Evolutionary conservation across 2,329 filamentous ascomycete species (phyloP).

Genomic region (Monilinia laxa): DNA sequence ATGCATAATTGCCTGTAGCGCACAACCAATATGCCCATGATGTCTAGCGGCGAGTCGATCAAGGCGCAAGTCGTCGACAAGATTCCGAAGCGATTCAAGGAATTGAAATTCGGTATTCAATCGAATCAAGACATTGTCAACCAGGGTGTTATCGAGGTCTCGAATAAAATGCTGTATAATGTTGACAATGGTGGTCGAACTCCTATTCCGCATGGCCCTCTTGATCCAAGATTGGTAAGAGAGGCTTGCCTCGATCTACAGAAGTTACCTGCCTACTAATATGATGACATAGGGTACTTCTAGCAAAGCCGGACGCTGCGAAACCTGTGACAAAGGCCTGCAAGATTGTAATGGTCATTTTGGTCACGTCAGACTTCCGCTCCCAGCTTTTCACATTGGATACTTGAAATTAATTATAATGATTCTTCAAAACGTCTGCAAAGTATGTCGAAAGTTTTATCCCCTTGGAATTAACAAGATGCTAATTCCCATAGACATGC

Average conservation of each 20-base stretch:
- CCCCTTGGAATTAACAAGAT: conserved; percentile 20
- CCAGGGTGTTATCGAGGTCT: conserved; percentile 91
- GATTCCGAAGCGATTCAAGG: conserved; percentile 86
- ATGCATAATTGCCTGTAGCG: conserved; percentile 16
- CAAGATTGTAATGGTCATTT: conserved; percentile 93
- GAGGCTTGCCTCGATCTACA: not conserved
- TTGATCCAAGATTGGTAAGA: conserved; percentile 74
- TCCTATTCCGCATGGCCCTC: conserved; percentile 77
- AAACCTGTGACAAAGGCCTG: conserved; percentile 79
- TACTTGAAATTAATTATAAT: conserved; percentile 92
- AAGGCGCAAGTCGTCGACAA: conserved; percentile 91
- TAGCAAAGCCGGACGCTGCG: conserved; percentile 74
- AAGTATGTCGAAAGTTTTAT: conserved; percentile 46
- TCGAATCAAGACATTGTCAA: conserved; percentile 94
- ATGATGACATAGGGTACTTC: conserved; percentile 65
- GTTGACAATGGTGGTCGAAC: conserved; percentile 74
- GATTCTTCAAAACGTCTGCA: conserved; percentile 94
- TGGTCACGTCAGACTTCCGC: conserved; percentile 83
- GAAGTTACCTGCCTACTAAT: not conserved
- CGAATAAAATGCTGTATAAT: conserved; percentile 92
- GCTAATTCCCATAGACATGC: conserved; percentile 58
- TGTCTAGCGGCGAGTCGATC: conserved; percentile 42
- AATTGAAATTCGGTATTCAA: conserved; percentile 91
- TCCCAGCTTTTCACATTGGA: conserved; percentile 93
- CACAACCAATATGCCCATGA: conserved; percentile 31